These are phyloP conservation scores for Suillus hirtellus DNA, from an alignment of 768 basidiomycete species.

Conservation along the genomic window DNA sequence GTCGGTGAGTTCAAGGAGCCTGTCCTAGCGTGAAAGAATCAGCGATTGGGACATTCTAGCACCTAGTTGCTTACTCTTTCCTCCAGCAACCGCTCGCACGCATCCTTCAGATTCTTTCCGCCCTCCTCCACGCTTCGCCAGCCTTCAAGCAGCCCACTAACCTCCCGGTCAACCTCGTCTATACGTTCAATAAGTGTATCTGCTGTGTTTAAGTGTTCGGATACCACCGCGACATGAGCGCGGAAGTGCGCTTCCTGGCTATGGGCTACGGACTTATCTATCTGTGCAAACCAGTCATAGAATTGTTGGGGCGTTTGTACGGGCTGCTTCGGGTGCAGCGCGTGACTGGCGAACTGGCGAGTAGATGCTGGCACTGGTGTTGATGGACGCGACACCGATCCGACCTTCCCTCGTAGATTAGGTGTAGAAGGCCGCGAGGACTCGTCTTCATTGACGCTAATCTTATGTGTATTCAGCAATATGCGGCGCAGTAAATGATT, in stretches of 20 bases:
- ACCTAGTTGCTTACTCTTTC: constrained; percentile 66
- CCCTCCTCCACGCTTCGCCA: constrained; percentile 91
- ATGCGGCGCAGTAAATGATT: constrained; percentile 8
- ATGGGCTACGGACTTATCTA: constrained; percentile 88
- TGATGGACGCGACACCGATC: constrained; percentile 45
- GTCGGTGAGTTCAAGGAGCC: constrained; percentile 75
- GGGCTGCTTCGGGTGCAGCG: constrained; percentile 72
- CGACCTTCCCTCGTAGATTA: constrained; percentile 43
- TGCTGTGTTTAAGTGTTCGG: constrained; percentile 76
- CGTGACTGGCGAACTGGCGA: constrained; percentile 40
- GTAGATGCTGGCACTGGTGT: constrained; percentile 34
- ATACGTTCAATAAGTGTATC: constrained; percentile 72
- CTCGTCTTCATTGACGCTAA: constrained; percentile 40
- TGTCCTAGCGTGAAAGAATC: constrained; percentile 52
- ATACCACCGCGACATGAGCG: constrained; percentile 75
- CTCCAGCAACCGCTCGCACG: constrained; percentile 85
- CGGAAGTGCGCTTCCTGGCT: constrained; percentile 94
- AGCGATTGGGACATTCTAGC: neutral
- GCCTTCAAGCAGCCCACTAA: constrained; percentile 79
- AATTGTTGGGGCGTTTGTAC: constrained; percentile 94
- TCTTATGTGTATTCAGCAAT: constrained; percentile 40
- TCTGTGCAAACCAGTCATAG: constrained; percentile 92
- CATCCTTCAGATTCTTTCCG: constrained; percentile 87
- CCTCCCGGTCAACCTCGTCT: constrained; percentile 69
- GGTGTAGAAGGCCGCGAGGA: constrained; percentile 35